phyloP scores from a whole-genome alignment of 2,329 filamentous ascomycete genomes.

The Lojkania enalia region DNA sequence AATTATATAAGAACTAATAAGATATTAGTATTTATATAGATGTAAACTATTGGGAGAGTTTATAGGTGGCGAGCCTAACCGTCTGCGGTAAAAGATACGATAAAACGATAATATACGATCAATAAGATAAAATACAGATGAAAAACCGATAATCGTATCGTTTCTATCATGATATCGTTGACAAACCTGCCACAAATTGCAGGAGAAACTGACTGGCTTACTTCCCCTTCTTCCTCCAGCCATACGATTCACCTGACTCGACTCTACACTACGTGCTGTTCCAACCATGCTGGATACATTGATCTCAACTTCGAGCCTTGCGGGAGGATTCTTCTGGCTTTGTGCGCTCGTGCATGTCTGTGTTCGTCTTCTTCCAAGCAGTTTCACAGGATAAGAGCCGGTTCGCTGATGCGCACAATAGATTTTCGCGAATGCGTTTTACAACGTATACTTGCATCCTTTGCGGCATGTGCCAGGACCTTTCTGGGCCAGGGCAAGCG shows the following conservation, averaged over 20 bases:
- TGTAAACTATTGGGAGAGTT: too few relatives aligned
- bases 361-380: conserved; percentile 5
- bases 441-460: conserved; percentile 17
- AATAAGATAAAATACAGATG: too few relatives aligned
- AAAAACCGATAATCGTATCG: too few relatives aligned
- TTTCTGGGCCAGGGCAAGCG: conserved; percentile 9
- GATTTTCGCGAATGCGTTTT: conserved; percentile 7
- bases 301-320: conserved; percentile 4
- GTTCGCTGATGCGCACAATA: conserved; percentile 3
- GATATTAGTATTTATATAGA: too few relatives aligned
- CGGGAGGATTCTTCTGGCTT: conserved; percentile 4
- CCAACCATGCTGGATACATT: conserved; percentile 4
- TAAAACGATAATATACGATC: too few relatives aligned
- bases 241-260: conserved; percentile 1
- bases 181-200: conserved; percentile 1
- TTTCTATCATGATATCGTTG: too few relatives aligned
- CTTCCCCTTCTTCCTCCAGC: conserved; percentile 2
- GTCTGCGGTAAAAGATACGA: too few relatives aligned
- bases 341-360: conserved; percentile 5
- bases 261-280: conserved; percentile 2
- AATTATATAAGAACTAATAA: too few relatives aligned
- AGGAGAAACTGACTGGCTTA: background rate
- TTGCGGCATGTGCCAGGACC: conserved; percentile 13
- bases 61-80: too few relatives aligned
- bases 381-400: conserved; percentile 1